Evolutionary conservation across 2,329 filamentous ascomycete species (phyloP).

Genomic region (Hypoxylon sp.): DNA sequence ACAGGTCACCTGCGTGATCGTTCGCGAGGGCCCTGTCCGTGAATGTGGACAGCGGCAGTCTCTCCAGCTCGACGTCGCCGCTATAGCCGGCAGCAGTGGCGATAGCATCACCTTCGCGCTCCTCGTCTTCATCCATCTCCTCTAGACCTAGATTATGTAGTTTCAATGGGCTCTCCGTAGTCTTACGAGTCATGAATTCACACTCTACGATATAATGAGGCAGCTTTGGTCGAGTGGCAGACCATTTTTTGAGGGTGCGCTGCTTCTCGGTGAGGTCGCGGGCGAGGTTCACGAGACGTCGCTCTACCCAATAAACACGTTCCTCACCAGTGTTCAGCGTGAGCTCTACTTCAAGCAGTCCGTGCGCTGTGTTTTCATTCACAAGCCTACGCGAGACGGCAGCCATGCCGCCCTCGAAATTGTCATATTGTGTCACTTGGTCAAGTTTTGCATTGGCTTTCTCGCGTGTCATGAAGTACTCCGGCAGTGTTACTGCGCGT

Average conservation of each 20-base stretch:
- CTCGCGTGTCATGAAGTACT: conserved; percentile 33
- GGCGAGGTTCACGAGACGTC: conserved; percentile 19
- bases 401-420: conserved; percentile 27
- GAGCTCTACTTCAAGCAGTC: conserved; percentile 39
- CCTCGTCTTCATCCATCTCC: neutral
- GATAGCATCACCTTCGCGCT: neutral
- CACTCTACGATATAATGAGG: conserved; percentile 43
- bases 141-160: neutral
- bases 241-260: conserved; percentile 36
- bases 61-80: conserved; percentile 27
- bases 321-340: conserved; percentile 33
- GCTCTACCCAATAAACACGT: conserved; percentile 41
- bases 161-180: conserved; percentile 7
- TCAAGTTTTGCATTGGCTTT: conserved; percentile 41
- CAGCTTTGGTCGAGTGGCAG: conserved; percentile 27
- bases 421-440: conserved; percentile 21
- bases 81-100: neutral
- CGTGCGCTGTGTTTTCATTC: conserved; percentile 19
- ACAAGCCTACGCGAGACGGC: conserved; percentile 30
- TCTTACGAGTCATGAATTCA: conserved; percentile 32
- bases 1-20: conserved; percentile 36
- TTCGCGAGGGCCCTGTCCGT: conserved; percentile 42
- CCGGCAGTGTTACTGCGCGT: neutral
- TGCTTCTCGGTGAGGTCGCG: conserved; percentile 11
- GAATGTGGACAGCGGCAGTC: conserved; percentile 33